These are phyloP conservation scores for Phaeotremella fagi DNA, from an alignment of 768 basidiomycete genomes.

Conservation along the genomic window DNA sequence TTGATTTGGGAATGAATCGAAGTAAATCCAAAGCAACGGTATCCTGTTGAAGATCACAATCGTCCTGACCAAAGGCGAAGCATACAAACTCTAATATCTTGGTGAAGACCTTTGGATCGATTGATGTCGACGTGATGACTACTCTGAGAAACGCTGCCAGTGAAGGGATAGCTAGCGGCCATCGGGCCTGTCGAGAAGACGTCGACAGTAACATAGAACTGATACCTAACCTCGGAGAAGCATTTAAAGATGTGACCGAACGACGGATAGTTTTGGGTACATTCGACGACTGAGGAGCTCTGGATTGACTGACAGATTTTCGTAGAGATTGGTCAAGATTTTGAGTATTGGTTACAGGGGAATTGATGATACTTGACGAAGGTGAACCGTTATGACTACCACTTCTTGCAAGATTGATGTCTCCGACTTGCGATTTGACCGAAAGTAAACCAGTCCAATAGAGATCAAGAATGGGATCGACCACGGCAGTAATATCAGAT, in stretches of 20 bases:
- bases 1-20: slow-evolving; percentile 18
- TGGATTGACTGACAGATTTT: neutral
- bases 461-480: slow-evolving; percentile 32
- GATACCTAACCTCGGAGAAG: slow-evolving; percentile 7
- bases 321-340: slow-evolving; percentile 15
- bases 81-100: slow-evolving; percentile 26
- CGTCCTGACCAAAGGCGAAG: slow-evolving; percentile 28
- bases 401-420: slow-evolving; percentile 1
- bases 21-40: slow-evolving; percentile 19
- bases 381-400: slow-evolving; percentile 14
- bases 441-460: slow-evolving; percentile 23
- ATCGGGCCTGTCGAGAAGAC: slow-evolving; percentile 6
- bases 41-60: slow-evolving; percentile 10
- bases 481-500: slow-evolving; percentile 28
- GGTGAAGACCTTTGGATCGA: slow-evolving; percentile 22
- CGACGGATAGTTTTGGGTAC: slow-evolving; percentile 9
- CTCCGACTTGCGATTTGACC: neutral
- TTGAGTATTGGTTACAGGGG: slow-evolving; percentile 6
- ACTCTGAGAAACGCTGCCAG: slow-evolving; percentile 23
- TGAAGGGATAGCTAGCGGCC: slow-evolving; percentile 21
- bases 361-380: slow-evolving; percentile 12
- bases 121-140: slow-evolving; percentile 16
- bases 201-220: neutral
- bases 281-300: neutral
- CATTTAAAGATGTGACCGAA: slow-evolving; percentile 4